Evolutionary conservation across 2,329 filamentous ascomycete species (phyloP).

Genomic region (Fusarium praegraminearum): DNA sequence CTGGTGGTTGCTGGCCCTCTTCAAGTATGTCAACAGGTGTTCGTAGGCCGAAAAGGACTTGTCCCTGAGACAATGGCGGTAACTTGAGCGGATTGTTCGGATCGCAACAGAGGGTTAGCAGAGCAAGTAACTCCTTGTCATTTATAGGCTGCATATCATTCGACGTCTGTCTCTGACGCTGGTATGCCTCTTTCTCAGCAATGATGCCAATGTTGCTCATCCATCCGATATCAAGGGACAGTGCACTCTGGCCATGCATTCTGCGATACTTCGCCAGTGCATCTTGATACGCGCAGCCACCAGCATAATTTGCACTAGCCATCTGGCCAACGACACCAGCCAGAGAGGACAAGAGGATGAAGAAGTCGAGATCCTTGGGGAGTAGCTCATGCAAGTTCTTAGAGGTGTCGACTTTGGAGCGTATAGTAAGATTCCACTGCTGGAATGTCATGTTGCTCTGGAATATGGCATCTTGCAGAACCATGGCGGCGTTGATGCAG

Average conservation of each 20-base stretch:
- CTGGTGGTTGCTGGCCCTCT: neutral
- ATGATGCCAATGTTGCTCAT: slow-evolving; percentile 14
- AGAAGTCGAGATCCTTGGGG: neutral
- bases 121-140: neutral
- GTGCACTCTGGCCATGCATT: neutral
- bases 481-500: slow-evolving; percentile 20
- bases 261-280: neutral
- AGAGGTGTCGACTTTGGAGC: slow-evolving; percentile 52
- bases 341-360: slow-evolving; percentile 14
- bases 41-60: neutral
- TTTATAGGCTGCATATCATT: slow-evolving; percentile 10
- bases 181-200: neutral
- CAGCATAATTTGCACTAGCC: slow-evolving; percentile 56
- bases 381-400: slow-evolving; percentile 20
- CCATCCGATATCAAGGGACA: slow-evolving; percentile 7
- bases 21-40: neutral
- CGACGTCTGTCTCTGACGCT: neutral
- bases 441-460: slow-evolving; percentile 51
- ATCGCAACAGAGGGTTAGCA: neutral
- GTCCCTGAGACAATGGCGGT: neutral
- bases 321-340: slow-evolving; percentile 50
- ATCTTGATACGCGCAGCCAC: slow-evolving; percentile 41
- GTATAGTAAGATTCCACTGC: slow-evolving; percentile 44
- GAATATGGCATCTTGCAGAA: slow-evolving; percentile 34
- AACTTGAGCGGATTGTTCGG: fast-evolving